phyloP scores from a whole-genome alignment of 106 monocot genomes.

The Acanthochlamys bracteata region DNA sequence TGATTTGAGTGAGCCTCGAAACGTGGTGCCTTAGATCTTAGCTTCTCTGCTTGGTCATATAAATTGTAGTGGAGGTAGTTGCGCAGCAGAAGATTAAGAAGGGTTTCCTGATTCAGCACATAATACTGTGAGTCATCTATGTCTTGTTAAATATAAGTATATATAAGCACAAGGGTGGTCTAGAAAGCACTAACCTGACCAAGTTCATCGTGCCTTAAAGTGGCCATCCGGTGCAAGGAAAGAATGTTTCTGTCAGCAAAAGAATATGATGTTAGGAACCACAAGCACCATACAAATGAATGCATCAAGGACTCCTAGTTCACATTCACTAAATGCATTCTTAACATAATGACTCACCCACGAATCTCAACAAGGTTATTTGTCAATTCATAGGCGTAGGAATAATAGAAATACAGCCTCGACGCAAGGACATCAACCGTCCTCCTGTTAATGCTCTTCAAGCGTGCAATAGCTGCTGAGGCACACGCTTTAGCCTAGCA shows the following conservation, averaged over 20 bases:
- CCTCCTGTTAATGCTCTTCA: constrained; percentile 85
- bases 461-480: constrained; percentile 73
- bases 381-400: constrained; percentile 80
- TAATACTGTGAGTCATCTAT: not conserved
- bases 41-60: constrained; percentile 94
- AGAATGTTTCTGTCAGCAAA: constrained; percentile 53
- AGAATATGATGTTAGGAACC: constrained; percentile 1
- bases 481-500: constrained; percentile 91
- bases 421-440: constrained; percentile 92
- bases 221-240: constrained; percentile 84
- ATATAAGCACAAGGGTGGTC: not conserved
- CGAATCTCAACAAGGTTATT: constrained; percentile 94
- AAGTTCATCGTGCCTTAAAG: constrained; percentile 81
- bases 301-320: not conserved
- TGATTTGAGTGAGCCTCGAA: constrained; percentile 98
- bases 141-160: not conserved
- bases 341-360: constrained; percentile 48
- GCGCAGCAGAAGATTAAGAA: constrained; percentile 91
- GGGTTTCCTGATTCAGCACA: constrained; percentile 69
- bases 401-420: constrained; percentile 88
- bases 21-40: constrained; percentile 90
- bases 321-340: not conserved
- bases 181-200: constrained; percentile 66
- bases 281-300: not conserved
- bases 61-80: constrained; percentile 99